These are phyloP conservation scores for Tremellales sp. DNA, from an alignment of 1,284 basidiomycete genomes.

Conservation along the genomic window DNA sequence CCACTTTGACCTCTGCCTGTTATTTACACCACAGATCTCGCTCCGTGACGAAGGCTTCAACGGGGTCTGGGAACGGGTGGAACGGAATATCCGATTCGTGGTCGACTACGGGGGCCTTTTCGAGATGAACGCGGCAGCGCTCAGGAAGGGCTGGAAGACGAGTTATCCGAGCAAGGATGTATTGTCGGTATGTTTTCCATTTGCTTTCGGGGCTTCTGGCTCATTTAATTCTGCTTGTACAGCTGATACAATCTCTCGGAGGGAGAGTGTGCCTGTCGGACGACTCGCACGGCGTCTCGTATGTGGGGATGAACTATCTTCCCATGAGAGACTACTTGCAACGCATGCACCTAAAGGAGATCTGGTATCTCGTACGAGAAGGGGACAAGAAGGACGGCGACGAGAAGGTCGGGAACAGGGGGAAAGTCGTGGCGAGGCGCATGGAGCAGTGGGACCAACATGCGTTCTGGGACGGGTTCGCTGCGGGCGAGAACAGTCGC, in stretches of 20 bases:
- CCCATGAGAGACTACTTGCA: conserved; percentile 66
- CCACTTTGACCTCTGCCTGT: conserved; percentile 84
- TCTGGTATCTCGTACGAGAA: conserved; percentile 61
- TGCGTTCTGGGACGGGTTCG: conserved; percentile 26
- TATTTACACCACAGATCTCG: conserved; percentile 63
- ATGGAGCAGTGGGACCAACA: conserved; percentile 21
- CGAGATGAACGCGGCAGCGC: conserved; percentile 87
- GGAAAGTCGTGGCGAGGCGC: conserved; percentile 26
- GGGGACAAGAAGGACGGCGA: conserved; percentile 40
- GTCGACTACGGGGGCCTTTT: conserved; percentile 84
- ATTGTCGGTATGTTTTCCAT: conserved; percentile 57
- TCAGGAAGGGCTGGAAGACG: conserved; percentile 83
- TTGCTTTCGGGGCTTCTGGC: neutral
- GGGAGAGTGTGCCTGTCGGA: conserved; percentile 87
- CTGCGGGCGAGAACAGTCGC: too few relatives aligned
- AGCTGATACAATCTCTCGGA: conserved; percentile 64
- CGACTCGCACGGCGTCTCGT: conserved; percentile 87
- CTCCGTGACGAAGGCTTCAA: conserved; percentile 55
- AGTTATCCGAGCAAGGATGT: conserved; percentile 81
- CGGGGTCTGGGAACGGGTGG: conserved; percentile 61
- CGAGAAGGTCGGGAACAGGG: conserved; percentile 48
- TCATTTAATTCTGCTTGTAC: conserved; percentile 5
- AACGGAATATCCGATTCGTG: conserved; percentile 72
- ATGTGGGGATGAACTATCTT: conserved; percentile 82
- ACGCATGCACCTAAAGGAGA: conserved; percentile 57